Percentiles rank a stretch among this genome's conserved stretches.
phyloP scores from a whole-genome alignment of 129 eudicot genomes.

The Escallonia rubra region DNA sequence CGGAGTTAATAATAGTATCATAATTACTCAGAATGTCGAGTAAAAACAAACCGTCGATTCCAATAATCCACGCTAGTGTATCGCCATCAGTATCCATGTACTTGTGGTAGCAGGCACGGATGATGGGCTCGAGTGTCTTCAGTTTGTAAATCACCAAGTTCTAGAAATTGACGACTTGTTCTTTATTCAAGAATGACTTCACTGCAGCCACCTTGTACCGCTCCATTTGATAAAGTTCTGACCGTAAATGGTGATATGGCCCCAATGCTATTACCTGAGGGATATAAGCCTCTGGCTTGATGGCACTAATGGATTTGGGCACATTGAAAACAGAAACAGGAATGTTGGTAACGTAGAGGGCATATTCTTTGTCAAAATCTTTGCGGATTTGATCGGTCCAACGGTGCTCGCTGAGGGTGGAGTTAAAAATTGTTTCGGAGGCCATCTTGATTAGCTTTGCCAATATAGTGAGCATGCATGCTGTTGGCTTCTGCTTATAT shows the following conservation, averaged over 20 bases:
- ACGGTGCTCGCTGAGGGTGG: constrained; percentile 20
- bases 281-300: constrained; percentile 19
- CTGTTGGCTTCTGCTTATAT: too few species aligned
- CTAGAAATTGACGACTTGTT: constrained; percentile 12
- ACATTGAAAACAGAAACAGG: constrained; percentile 26
- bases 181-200: constrained; percentile 15
- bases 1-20: not conserved
- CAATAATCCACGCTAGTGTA: constrained; percentile 22
- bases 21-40: constrained; percentile 22
- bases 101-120: constrained; percentile 41
- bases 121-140: constrained; percentile 5
- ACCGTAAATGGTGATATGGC: constrained; percentile 28
- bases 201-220: constrained; percentile 31
- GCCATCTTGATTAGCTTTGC: too few species aligned
- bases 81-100: constrained; percentile 24
- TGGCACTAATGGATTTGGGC: constrained; percentile 17
- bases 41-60: constrained; percentile 22
- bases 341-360: constrained; percentile 10
- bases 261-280: constrained; percentile 39
- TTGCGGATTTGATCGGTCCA: constrained; percentile 32
- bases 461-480: too few species aligned
- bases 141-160: constrained; percentile 18
- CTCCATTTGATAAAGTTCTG: constrained; percentile 34
- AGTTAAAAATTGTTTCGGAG: too few species aligned
- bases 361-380: constrained; percentile 29